Conservation (phyloP, 2,329 filamentous ascomycete genomes). For the Ophiostoma quercus region DNA sequence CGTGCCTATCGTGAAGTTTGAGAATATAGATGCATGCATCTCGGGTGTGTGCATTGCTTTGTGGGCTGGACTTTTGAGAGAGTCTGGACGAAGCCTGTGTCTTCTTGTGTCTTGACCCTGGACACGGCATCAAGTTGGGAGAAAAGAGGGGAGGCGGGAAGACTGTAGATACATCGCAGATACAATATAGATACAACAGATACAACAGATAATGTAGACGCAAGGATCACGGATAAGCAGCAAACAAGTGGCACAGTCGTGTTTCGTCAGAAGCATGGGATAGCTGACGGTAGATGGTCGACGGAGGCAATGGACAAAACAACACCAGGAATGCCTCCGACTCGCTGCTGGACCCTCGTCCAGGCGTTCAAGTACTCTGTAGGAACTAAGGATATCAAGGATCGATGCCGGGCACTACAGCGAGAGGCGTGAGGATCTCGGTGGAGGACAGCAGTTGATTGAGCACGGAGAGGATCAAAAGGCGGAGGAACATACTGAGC, state of each 20-base stretch:
- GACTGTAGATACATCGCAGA: not conserved
- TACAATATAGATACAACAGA: not conserved
- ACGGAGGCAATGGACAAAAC: not conserved
- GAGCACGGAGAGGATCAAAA: not conserved
- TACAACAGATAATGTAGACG: not conserved
- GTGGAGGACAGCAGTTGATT: not conserved
- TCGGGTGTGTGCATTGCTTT: not conserved
- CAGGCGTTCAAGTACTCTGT: not conserved
- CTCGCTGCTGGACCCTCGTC: conserved; percentile 12
- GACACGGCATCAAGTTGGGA: not conserved
- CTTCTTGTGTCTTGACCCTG: not conserved
- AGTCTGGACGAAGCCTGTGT: not conserved
- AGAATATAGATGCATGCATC: not conserved
- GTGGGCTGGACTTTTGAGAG: not conserved
- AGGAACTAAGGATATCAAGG: not conserved
- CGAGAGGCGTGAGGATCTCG: not conserved
- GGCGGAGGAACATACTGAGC: not conserved
- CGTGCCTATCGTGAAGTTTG: not conserved
- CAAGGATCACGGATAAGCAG: not conserved
- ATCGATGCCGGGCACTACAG: not conserved
- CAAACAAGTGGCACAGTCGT: not conserved
- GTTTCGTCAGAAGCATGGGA: conserved; percentile 18
- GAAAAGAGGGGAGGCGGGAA: not conserved
- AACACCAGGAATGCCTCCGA: conserved; percentile 19
- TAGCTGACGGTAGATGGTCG: not conserved